Conservation (phyloP, 73 alveolate genomes). For the Paraurostyla sp. region DNA sequence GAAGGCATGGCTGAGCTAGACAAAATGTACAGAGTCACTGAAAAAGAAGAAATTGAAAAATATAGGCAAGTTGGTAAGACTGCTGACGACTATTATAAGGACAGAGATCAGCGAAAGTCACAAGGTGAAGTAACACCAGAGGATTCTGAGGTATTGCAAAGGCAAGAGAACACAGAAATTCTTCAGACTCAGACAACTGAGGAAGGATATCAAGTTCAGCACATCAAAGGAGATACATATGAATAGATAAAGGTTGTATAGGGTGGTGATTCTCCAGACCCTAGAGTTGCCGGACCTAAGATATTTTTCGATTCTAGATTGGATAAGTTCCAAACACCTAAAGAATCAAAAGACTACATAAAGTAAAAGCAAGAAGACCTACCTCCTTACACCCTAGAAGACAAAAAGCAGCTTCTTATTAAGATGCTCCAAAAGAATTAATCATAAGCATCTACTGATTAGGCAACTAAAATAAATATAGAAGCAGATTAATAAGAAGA, state of each 20-base stretch:
- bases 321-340: conserved; percentile 13
- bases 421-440: conserved; percentile 44
- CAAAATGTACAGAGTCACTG: conserved; percentile 58
- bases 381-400: conserved; percentile 60
- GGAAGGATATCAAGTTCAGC: neutral
- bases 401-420: conserved; percentile 31
- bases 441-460: neutral
- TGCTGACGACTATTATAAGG: conserved; percentile 58
- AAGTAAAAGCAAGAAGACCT: conserved; percentile 32
- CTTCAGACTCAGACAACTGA: neutral
- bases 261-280: conserved; percentile 56
- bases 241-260: conserved; percentile 1
- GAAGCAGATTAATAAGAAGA: too few species aligned
- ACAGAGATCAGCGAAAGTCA: neutral
- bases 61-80: conserved; percentile 63
- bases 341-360: conserved; percentile 14
- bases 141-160: neutral
- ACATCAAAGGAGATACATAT: neutral
- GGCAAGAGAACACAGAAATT: neutral
- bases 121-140: neutral
- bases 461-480: neutral
- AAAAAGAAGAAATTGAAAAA: conserved; percentile 74
- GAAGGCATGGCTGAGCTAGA: conserved; percentile 58
- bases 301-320: conserved; percentile 60
- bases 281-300: conserved; percentile 53